These are phyloP conservation scores for Anethum foeniculum DNA, from an alignment of 140 eudicot genomes.

Conservation along the genomic window DNA sequence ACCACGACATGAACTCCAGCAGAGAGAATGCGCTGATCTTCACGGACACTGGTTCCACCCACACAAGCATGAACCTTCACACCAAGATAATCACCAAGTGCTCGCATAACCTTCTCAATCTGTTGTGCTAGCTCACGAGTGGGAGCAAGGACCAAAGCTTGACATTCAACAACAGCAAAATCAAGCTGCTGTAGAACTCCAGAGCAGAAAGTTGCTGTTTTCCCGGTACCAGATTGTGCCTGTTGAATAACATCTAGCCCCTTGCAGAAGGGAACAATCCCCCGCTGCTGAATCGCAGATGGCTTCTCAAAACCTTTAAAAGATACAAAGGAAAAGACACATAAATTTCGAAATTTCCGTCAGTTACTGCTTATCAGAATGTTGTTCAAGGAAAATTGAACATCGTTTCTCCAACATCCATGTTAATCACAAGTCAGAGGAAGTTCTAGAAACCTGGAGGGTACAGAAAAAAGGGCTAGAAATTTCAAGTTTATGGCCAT, in stretches of 20 bases:
- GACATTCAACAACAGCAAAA: conserved; percentile 8
- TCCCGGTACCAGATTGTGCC: conserved; percentile 13
- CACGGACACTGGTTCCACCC: conserved; percentile 11
- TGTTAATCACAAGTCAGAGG: not conserved
- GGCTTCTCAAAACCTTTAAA: conserved; percentile 10
- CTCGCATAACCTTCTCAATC: conserved; percentile 14
- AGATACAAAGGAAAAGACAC: not conserved
- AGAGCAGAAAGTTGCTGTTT: conserved; percentile 13
- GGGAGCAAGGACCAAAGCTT: conserved; percentile 5
- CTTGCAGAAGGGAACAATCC: conserved; percentile 11
- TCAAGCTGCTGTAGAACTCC: conserved; percentile 14
- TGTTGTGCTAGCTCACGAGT: conserved; percentile 10
- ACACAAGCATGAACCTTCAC: conserved; percentile 13
- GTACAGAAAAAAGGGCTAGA: not conserved
- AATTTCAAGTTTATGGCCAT: not conserved
- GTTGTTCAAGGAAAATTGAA: not conserved
- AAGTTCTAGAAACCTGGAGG: not conserved
- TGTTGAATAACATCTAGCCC: conserved; percentile 11
- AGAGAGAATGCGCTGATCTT: conserved; percentile 9
- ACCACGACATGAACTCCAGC: conserved; percentile 9
- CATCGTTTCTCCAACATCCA: not conserved
- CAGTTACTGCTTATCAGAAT: not conserved
- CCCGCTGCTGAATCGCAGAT: conserved; percentile 3
- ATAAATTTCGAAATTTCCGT: not conserved
- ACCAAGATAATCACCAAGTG: conserved; percentile 9